Base-by-base conservation (phyloP, 2,329 filamentous ascomycete species). In the Fusarium marasasianum region DNA sequence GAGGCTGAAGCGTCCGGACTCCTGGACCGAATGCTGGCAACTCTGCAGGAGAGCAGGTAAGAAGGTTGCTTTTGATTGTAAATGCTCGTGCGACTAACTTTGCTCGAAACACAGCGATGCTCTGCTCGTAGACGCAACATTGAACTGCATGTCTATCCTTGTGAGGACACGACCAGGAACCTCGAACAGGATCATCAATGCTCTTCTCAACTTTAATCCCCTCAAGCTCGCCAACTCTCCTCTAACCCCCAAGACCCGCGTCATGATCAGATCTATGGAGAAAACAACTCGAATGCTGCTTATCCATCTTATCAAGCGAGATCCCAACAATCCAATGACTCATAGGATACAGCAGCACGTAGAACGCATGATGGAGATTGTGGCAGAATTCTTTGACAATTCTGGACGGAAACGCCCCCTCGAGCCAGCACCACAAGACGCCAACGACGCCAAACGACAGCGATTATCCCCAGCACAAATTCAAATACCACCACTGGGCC, bases 1-100 rank as follows among this genome's bases (percentile, higher is more conserved):
- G 96, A 98, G 83, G 96, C 97, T 22, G 96, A 99, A 84, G 94
- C 95, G 26, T 95, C 92, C 33, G 96, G 96, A 22, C 87, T 99
- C 45, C 86, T 99, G 69, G 97, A 99, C 83, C 91, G 96, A 76
- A 91, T 99, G 83, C 86, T 99, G 38, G 89, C 89, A 63, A 91
- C 95, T 44, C 89, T 99, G 73, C 95, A 98, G 81, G 95, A 98
- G 79, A 91, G 89, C 84, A 94, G 91, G 94, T 96, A 86, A 82
- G 91, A 67, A 12, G 17, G 55, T 26, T 20, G 26, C 31, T 17
- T 6, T 56, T 51, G 26, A 31, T 43, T 38, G 10, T 20, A 15
- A 44, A 18, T 35, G 14, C 33, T 24, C 24, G 38, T 45, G 31
- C 53, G 41, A 51, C 77, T 66, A 33, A 74, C 60, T 29, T 18